Evolutionary conservation across 1,139 yeast species (phyloP).

Genomic region (Yamadazyma trypodendri): DNA sequence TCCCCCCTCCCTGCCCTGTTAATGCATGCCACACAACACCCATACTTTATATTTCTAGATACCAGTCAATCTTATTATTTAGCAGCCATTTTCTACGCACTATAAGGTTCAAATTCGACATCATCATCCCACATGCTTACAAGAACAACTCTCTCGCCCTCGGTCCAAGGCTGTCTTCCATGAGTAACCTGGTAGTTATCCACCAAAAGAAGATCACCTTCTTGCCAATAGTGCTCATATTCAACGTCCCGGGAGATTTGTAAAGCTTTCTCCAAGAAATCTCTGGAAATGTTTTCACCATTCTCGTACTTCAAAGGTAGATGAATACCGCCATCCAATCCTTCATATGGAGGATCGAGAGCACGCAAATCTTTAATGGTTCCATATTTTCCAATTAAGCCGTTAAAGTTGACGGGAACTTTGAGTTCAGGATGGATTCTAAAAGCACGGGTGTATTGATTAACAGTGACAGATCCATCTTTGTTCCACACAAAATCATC

Average conservation of each 20-base stretch:
- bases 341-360: constrained; percentile 4
- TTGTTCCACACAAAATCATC: constrained; percentile 4
- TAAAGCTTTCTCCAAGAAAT: constrained; percentile 17
- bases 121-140: constrained; percentile 20
- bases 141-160: constrained; percentile 18
- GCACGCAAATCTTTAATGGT: constrained; percentile 3
- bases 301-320: constrained; percentile 4
- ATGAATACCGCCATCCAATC: constrained; percentile 2
- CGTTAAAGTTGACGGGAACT: constrained; percentile 3
- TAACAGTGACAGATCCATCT: constrained; percentile 3
- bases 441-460: constrained; percentile 2
- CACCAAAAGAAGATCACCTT: constrained; percentile 27
- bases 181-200: constrained; percentile 31
- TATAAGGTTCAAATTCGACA: too few species aligned
- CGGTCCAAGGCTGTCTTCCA: constrained; percentile 21
- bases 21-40: too few species aligned
- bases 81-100: too few species aligned
- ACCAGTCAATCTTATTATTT: too few species aligned
- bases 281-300: constrained; percentile 9
- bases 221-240: constrained; percentile 23
- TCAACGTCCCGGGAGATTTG: constrained; percentile 17
- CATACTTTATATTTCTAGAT: too few species aligned
- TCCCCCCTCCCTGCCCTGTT: too few species aligned
- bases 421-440: constrained; percentile 4
- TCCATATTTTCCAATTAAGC: constrained; percentile 4